These are phyloP conservation scores for Asparagopsis taxiformis DNA, from an alignment of 31 red algal species.

Conservation along the genomic window DNA sequence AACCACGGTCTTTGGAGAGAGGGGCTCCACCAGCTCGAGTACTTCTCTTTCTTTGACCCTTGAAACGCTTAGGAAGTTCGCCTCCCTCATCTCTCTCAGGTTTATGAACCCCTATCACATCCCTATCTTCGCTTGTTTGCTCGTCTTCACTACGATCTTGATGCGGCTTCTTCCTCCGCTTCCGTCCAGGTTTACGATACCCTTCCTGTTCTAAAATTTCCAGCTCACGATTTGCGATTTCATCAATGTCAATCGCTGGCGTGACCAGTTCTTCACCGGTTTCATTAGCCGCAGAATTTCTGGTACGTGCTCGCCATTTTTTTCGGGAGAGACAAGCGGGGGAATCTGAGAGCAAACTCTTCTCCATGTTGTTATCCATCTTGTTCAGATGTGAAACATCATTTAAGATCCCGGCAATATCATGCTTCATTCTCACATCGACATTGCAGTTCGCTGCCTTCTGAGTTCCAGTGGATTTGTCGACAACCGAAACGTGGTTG, in stretches of 20 bases:
- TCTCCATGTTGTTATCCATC: constrained; percentile 30
- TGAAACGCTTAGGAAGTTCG: constrained; percentile 13
- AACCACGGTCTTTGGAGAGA: constrained; percentile 23
- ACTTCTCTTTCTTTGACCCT: constrained; percentile 3
- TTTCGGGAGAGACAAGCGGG: constrained; percentile 18
- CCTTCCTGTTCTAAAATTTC: constrained; percentile 55
- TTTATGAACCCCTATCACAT: not conserved
- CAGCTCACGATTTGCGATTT: constrained; percentile 56
- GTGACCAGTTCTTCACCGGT: constrained; percentile 14
- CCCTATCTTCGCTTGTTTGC: not conserved
- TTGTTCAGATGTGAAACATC: constrained; percentile 2
- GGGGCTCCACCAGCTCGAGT: not conserved
- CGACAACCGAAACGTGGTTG: constrained; percentile 8
- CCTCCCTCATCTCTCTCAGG: constrained; percentile 1
- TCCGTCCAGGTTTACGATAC: not conserved
- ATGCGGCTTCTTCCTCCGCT: not conserved
- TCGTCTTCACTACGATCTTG: constrained; percentile 4
- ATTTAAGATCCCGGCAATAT: not conserved
- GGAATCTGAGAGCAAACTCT: constrained; percentile 60
- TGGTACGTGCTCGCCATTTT: constrained; percentile 20
- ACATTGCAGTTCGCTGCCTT: not conserved
- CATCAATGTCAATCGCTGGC: constrained; percentile 51
- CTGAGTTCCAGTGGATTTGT: not conserved
- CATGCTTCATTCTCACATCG: not conserved
- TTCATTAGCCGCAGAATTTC: constrained; percentile 19